Percentiles rank a stretch among this genome's conserved stretches.
phyloP scores from a whole-genome alignment of 805 yeast species.

The Saccharomycopsis babjevae region DNA sequence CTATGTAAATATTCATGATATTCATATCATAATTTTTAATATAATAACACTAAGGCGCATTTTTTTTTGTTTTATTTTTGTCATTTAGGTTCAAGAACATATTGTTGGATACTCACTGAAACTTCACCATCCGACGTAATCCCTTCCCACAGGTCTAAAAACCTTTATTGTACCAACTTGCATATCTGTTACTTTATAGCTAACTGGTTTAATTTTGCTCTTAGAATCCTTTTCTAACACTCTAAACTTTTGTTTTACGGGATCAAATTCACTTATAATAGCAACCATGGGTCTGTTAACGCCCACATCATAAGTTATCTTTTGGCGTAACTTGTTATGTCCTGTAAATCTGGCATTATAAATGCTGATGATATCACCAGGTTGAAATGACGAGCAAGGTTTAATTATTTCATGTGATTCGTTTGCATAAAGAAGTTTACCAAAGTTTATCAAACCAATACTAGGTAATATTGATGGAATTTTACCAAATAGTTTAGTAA shows the following conservation, averaged over 20 bases:
- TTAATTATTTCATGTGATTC: slow-evolving; percentile 30
- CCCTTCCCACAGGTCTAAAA: slow-evolving; percentile 68
- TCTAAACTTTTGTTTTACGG: slow-evolving; percentile 55
- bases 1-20: not conserved
- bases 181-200: slow-evolving; percentile 63
- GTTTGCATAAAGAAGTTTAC: slow-evolving; percentile 58
- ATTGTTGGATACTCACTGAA: too few relatives aligned
- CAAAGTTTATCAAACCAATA: slow-evolving; percentile 61
- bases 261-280: slow-evolving; percentile 65
- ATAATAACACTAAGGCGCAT: not conserved
- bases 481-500: slow-evolving; percentile 28
- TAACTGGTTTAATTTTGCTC: slow-evolving; percentile 41
- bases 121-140: slow-evolving; percentile 58
- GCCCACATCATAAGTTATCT: slow-evolving; percentile 52
- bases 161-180: slow-evolving; percentile 71
- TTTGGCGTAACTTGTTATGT: slow-evolving; percentile 46
- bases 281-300: slow-evolving; percentile 44
- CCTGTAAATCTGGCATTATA: slow-evolving; percentile 65
- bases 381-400: slow-evolving; percentile 24
- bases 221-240: slow-evolving; percentile 47
- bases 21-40: too few relatives aligned
- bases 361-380: slow-evolving; percentile 80
- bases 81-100: too few relatives aligned
- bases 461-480: slow-evolving; percentile 37
- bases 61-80: not conserved